Base-by-base conservation (phyloP, 495 filamentous ascomycete species). In the Tuber borchii region DNA sequence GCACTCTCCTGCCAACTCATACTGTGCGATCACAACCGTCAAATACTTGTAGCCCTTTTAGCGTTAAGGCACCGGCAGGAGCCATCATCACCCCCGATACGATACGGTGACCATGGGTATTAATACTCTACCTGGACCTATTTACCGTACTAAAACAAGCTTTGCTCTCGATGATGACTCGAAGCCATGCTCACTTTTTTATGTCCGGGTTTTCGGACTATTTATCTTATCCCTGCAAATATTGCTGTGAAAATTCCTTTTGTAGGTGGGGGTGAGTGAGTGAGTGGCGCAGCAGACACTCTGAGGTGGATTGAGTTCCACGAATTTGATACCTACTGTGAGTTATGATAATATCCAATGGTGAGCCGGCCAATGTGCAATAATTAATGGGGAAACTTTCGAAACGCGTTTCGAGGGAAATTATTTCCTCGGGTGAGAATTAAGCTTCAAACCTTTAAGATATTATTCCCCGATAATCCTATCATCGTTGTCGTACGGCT, bases 401-500 rank as follows among this genome's bases (percentile, higher is more conserved):
- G 56, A 65, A 31, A 65, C 56, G 2, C 3, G 8, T 65, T 65
- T 26, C n/a, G 56, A 31, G 56, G 4, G 10, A 17, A 31, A 2
- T 31, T 4, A 4, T 31, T 31, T 31, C 56, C 14, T 31, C n/a
- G 2, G 56, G n/a, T 65, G 56, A 31, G 56, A 31, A 65, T 65
- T 65, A 31, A 65, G 26, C 56, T 31, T 65, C 56, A 31, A 26
- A 65, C n/a, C n/a, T 31, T 31, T 65, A 6, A 65, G 56, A 65
- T 61, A 2, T 65, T 10, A 31, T 26, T 65, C 56, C n/a, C 10
- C n/a, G 56, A 65, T 31, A 65, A 65, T 17, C 56, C 56, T 65
- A 65, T 65, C 56, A 17, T 65, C n/a, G 56, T 31, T 31, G 56
- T 65, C 56, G 56, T 65, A 65, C 56, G 26, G 56, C n/a, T 65